phyloP scores from a whole-genome alignment of 1,139 yeast species.

The Scheffersomyces illinoinensis region DNA sequence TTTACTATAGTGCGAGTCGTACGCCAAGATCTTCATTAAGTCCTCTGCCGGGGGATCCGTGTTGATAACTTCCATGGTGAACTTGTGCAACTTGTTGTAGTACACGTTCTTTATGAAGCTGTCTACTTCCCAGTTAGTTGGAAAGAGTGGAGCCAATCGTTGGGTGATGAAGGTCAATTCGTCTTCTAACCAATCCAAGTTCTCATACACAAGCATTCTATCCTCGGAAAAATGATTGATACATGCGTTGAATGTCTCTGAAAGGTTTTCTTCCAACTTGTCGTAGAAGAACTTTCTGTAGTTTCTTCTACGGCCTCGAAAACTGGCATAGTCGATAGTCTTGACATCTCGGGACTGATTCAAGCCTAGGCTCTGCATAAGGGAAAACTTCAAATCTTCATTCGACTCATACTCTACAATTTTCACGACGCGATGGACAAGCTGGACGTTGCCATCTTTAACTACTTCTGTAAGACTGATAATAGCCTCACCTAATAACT shows the following conservation, averaged over 20 bases:
- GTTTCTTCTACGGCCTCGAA: constrained; percentile 53
- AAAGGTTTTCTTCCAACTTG: constrained; percentile 60
- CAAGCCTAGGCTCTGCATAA: constrained; percentile 47
- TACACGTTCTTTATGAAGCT: constrained; percentile 64
- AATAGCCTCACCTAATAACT: constrained; percentile 58
- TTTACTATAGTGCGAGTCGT: constrained; percentile 65
- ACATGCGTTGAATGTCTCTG: constrained; percentile 69
- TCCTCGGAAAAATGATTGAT: constrained; percentile 55
- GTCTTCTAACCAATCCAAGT: constrained; percentile 81
- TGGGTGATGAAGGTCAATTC: constrained; percentile 69
- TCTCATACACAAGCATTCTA: constrained; percentile 61
- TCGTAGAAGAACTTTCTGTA: constrained; percentile 67
- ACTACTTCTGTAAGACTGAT: constrained; percentile 70
- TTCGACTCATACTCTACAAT: constrained; percentile 78
- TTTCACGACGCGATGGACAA: constrained; percentile 72
- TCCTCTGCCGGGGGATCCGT: constrained; percentile 74
- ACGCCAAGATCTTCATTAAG: constrained; percentile 64
- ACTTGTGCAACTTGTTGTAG: constrained; percentile 63
- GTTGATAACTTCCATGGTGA: constrained; percentile 63
- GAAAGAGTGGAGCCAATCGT: constrained; percentile 62
- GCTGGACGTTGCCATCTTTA: constrained; percentile 63
- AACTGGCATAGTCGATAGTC: constrained; percentile 29
- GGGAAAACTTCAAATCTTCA: constrained; percentile 65
- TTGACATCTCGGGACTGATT: constrained; percentile 15
- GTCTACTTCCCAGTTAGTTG: constrained; percentile 70